Evolutionary conservation across 345 rosid genomes (phyloP).

Genomic region (Fremontodendron californicum): DNA sequence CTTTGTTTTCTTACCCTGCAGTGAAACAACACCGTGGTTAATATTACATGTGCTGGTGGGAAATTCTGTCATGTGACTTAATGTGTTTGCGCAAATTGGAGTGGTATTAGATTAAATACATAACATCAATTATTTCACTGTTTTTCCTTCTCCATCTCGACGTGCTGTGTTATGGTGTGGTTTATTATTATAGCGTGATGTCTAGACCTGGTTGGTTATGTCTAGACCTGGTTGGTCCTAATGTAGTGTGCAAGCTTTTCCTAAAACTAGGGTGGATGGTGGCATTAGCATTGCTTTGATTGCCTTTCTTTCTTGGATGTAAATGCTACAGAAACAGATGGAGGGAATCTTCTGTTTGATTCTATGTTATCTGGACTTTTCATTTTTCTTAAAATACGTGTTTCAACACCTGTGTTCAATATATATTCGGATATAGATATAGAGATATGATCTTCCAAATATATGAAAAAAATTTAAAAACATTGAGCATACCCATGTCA

Average conservation of each 20-base stretch:
- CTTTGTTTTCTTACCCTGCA: neutral
- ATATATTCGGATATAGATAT: too few species aligned
- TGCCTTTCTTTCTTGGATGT: neutral
- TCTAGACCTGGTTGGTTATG: neutral
- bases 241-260: neutral
- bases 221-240: neutral
- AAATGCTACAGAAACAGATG: neutral
- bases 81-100: neutral
- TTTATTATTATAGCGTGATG: neutral
- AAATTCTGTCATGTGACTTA: neutral
- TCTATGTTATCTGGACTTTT: too few species aligned
- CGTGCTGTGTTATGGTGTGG: neutral
- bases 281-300: neutral
- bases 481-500: too few species aligned
- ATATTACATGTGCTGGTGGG: neutral
- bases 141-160: neutral
- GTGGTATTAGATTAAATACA: neutral
- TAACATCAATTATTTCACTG: neutral
- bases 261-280: neutral
- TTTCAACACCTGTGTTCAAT: too few species aligned
- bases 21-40: neutral
- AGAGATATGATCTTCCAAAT: too few species aligned
- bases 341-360: neutral
- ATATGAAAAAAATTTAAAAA: too few species aligned
- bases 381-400: too few species aligned